phyloP scores from a whole-genome alignment of 176 grass and related monocot species.

The Dactylis glomerata region DNA sequence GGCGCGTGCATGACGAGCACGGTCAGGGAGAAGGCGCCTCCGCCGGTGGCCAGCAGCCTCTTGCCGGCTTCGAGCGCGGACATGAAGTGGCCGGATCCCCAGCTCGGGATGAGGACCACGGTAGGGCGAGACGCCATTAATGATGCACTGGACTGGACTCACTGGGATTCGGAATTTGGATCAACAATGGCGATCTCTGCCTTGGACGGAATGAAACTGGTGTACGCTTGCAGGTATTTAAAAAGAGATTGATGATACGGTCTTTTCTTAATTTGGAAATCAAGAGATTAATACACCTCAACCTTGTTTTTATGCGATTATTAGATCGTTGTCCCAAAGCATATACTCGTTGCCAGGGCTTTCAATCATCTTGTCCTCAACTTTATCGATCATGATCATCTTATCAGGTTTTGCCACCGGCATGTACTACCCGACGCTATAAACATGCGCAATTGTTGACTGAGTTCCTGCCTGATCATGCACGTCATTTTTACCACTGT shows the following conservation, averaged over 20 bases:
- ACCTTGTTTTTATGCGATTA: background rate
- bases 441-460: background rate
- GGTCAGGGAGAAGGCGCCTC: constrained; percentile 29
- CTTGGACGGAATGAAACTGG: background rate
- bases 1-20: constrained; percentile 26
- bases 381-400: background rate
- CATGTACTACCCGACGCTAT: background rate
- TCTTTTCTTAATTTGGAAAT: too few relatives aligned
- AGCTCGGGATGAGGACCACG: constrained; percentile 29
- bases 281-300: background rate
- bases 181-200: background rate
- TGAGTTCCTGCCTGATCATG: background rate
- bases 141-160: background rate
- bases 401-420: background rate
- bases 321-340: background rate
- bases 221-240: too few relatives aligned
- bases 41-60: constrained; percentile 3
- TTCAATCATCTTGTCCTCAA: background rate
- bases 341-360: too few relatives aligned
- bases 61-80: constrained; percentile 36
- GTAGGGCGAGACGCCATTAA: background rate
- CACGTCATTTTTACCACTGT: background rate
- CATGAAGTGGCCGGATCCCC: constrained; percentile 38
- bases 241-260: background rate
- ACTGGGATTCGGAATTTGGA: background rate